phyloP scores from a whole-genome alignment of 345 rosid genomes.

The Brassica carinata region DNA sequence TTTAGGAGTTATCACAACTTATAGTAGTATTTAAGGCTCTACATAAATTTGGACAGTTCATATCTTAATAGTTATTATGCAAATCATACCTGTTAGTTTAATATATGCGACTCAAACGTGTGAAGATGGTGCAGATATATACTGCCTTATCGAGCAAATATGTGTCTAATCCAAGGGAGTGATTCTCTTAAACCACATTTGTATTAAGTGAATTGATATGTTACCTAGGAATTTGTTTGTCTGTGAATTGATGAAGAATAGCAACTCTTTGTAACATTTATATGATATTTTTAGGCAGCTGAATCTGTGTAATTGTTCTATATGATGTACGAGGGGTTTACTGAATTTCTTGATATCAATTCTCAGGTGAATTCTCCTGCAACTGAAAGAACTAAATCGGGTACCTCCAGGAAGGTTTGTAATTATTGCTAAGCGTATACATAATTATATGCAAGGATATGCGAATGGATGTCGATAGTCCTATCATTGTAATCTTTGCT shows the following conservation, averaged over 20 bases:
- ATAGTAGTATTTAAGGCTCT: background rate
- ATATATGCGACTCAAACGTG: background rate
- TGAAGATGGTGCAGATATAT: background rate
- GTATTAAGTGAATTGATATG: background rate
- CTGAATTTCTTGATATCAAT: slow-evolving; percentile 26
- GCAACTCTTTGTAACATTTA: background rate
- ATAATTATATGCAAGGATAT: slow-evolving; percentile 8
- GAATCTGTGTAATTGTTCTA: background rate
- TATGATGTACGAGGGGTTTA: slow-evolving; percentile 8
- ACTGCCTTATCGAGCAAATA: background rate
- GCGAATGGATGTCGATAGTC: slow-evolving; percentile 5
- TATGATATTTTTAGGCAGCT: background rate
- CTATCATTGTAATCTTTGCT: background rate
- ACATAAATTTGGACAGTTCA: background rate
- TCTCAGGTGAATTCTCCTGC: slow-evolving; percentile 75
- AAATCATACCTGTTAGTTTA: background rate
- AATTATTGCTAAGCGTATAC: slow-evolving; percentile 16
- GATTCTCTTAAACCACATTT: background rate
- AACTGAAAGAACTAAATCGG: slow-evolving; percentile 68
- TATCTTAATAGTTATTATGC: slow-evolving; percentile 12
- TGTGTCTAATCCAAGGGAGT: slow-evolving; percentile 1
- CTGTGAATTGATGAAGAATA: slow-evolving; percentile 13
- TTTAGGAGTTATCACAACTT: slow-evolving; percentile 3
- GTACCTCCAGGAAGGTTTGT: slow-evolving; percentile 85
- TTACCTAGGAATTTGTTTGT: slow-evolving; percentile 24